Conservation (phyloP, 2,329 filamentous ascomycete genomes). For the Aureobasidium sp. region DNA sequence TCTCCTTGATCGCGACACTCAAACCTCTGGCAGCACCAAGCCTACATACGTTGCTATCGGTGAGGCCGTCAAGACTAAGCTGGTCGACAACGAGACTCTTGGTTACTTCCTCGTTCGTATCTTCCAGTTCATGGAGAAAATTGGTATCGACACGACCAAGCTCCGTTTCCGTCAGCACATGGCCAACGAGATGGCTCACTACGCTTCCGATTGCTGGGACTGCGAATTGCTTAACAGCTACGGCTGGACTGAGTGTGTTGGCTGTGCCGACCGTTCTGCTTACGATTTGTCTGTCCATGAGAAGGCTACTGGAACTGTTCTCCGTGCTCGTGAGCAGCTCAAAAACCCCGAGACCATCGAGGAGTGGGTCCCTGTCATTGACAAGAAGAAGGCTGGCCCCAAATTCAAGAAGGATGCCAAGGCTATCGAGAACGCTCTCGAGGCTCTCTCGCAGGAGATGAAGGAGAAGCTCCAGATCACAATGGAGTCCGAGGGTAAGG, state of each 20-base stretch:
- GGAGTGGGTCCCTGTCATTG: constrained; percentile 78
- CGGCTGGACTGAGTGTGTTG: constrained; percentile 97
- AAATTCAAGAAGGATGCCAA: constrained; percentile 92
- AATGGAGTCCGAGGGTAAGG: constrained; percentile 64
- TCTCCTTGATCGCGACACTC: constrained; percentile 75
- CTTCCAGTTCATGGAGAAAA: constrained; percentile 77
- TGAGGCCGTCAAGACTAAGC: constrained; percentile 69
- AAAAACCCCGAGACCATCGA: constrained; percentile 71
- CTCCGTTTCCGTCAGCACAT: constrained; percentile 97
- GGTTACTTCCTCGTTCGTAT: constrained; percentile 97
- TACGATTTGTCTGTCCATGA: constrained; percentile 90
- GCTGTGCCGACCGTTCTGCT: constrained; percentile 89
- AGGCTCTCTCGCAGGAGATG: constrained; percentile 68
- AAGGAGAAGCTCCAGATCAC: constrained; percentile 71
- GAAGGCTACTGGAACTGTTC: constrained; percentile 78
- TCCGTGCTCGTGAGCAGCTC: constrained; percentile 70
- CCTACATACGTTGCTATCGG: constrained; percentile 69
- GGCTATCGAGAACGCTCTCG: constrained; percentile 70
- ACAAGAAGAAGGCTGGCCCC: constrained; percentile 94
- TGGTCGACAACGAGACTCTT: constrained; percentile 95
- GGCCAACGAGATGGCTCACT: constrained; percentile 85
- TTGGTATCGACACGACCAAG: constrained; percentile 81
- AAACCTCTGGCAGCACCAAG: constrained; percentile 76
- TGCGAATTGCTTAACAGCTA: constrained; percentile 85
- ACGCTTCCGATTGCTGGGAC: constrained; percentile 96